phyloP scores from a whole-genome alignment of 371 early-diverging fungal genomes.

The Mortierella sp. region DNA sequence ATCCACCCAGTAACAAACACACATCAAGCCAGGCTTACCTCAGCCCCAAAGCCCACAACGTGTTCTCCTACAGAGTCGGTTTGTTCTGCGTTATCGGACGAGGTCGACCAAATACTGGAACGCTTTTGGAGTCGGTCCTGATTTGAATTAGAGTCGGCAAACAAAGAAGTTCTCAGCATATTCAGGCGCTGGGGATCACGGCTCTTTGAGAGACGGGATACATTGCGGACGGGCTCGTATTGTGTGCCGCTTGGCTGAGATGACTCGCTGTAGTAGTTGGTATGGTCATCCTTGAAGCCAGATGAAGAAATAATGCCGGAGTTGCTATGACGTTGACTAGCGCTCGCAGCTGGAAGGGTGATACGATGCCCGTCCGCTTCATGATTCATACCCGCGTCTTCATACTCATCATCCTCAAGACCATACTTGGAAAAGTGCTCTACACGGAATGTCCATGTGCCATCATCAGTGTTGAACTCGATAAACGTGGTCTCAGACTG shows the following conservation, averaged over 20 bases:
- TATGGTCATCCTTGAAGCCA: constrained; percentile 1
- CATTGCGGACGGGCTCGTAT: background rate
- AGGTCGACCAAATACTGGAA: constrained; percentile 45
- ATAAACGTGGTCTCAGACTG: constrained; percentile 83
- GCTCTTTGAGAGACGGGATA: constrained; percentile 14
- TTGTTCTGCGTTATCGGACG: constrained; percentile 34
- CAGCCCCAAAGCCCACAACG: constrained; percentile 44
- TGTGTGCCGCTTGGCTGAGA: background rate
- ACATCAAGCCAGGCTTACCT: constrained; percentile 56
- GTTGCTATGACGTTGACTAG: background rate
- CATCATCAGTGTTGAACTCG: constrained; percentile 77
- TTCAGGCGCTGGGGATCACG: constrained; percentile 50
- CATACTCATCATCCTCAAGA: constrained; percentile 59
- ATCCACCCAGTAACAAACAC: constrained; percentile 7
- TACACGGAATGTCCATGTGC: constrained; percentile 91
- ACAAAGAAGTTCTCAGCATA: constrained; percentile 37
- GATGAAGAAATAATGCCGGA: background rate
- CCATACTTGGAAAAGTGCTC: constrained; percentile 90
- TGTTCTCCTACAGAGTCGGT: constrained; percentile 21
- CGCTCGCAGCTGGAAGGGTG: constrained; percentile 2
- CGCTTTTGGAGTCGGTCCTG: constrained; percentile 39
- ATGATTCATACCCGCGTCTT: constrained; percentile 33
- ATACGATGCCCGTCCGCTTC: constrained; percentile 1
- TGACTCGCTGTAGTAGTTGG: background rate
- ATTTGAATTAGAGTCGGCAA: constrained; percentile 15